These are phyloP conservation scores for Cryphonectria radicalis DNA, from an alignment of 2,329 filamentous ascomycete genomes.

Conservation along the genomic window DNA sequence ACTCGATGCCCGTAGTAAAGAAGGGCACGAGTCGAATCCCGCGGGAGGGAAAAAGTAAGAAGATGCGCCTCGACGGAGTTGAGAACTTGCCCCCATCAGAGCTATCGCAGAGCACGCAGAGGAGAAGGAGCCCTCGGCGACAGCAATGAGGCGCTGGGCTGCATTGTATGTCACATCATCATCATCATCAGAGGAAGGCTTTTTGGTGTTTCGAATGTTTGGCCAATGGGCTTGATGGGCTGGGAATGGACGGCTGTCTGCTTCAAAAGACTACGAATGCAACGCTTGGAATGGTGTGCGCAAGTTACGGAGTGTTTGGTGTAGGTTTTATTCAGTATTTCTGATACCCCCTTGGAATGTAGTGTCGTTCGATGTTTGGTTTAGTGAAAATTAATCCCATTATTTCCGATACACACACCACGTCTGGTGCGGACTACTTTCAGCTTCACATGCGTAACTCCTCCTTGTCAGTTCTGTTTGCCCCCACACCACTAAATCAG, in stretches of 20 bases:
- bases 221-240: conserved; percentile 17
- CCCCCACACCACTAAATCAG: not conserved
- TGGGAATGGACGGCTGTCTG: not conserved
- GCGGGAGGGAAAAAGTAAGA: conserved; percentile 42
- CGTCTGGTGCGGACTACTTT: not conserved
- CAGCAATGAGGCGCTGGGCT: conserved; percentile 31
- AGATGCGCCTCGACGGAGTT: conserved; percentile 47
- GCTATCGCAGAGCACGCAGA: conserved; percentile 51
- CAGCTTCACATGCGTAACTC: not conserved
- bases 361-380: conserved; percentile 13
- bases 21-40: conserved; percentile 43
- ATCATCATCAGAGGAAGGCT: not conserved
- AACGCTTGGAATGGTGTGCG: not conserved
- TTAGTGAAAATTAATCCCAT: conserved; percentile 19
- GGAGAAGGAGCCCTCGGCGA: conserved; percentile 60
- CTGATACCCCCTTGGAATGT: conserved; percentile 25
- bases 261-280: not conserved
- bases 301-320: conserved; percentile 12
- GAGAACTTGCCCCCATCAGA: conserved; percentile 55
- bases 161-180: not conserved
- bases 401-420: not conserved
- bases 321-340: conserved; percentile 29
- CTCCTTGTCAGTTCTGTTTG: not conserved
- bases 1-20: conserved; percentile 54
- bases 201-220: conserved; percentile 18